Conservation (phyloP, 305 asterid species). For the Fraxinus platypoda region DNA sequence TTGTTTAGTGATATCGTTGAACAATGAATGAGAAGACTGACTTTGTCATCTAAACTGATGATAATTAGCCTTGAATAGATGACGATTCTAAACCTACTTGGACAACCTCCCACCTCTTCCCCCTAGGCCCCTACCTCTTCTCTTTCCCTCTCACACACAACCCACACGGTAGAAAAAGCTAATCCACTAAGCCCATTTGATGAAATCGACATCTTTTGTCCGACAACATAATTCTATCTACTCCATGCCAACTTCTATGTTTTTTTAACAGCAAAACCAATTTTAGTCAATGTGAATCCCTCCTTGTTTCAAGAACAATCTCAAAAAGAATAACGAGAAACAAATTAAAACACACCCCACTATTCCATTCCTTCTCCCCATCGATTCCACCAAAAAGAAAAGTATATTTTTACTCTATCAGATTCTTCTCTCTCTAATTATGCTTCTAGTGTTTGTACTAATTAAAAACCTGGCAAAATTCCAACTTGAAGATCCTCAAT, state of each 20-base stretch:
- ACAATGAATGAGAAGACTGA: not conserved
- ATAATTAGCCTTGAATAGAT: too few relatives aligned
- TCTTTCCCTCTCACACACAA: not conserved
- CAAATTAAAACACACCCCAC: conserved; percentile 29
- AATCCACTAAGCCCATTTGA: conserved; percentile 41
- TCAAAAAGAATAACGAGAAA: conserved; percentile 22
- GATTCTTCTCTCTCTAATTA: conserved; percentile 22
- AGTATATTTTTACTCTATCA: conserved; percentile 8
- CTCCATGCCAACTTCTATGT: conserved; percentile 24
- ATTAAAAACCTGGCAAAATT: conserved; percentile 27
- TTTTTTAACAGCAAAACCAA: conserved; percentile 19
- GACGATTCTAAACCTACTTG: not conserved
- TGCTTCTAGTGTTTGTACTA: conserved; percentile 16
- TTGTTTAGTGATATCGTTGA: too few relatives aligned
- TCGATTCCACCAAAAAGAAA: conserved; percentile 42
- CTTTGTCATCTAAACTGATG: too few relatives aligned
- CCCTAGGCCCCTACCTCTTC: too few relatives aligned
- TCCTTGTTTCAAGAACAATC: conserved; percentile 21
- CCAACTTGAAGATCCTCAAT: conserved; percentile 47
- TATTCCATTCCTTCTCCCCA: conserved; percentile 28
- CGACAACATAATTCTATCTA: conserved; percentile 28
- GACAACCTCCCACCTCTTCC: too few relatives aligned
- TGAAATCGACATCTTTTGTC: conserved; percentile 40
- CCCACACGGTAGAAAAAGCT: conserved; percentile 29
- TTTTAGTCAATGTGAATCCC: conserved; percentile 30